Base-by-base conservation (phyloP, 805 yeast species). In the Wickerhamiella brachini region DNA sequence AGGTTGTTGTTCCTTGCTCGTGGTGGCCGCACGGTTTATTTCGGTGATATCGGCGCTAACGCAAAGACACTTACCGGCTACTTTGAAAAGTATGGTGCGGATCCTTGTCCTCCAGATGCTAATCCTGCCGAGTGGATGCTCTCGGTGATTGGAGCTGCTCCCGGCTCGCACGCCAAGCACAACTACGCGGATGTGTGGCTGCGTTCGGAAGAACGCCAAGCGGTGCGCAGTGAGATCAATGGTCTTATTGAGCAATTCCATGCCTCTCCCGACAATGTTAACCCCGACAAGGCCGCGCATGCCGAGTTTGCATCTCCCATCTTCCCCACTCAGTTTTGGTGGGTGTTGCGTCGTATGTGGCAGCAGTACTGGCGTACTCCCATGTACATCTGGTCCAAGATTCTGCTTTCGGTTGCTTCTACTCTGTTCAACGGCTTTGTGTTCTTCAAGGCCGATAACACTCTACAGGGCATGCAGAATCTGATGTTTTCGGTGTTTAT, bases 11-110 rank as follows among this genome's bases (percentile, higher is more conserved):
- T 84, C 58, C 71, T 84, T 62, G 80, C 80, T 57, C 77, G 74
- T 56, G 94, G 94, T 64, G 94, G 94, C 57, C 70, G 74, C 60
- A 84, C 89, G 56, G 90, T 82, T 31, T 84, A 84, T 66, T 84
- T 83, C 63, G 94, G 94, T 59, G 88, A 83, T 56, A 78, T 83
- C 59, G 93, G 93, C 57, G 70, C 73, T 53, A 76, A 78, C 62
- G 81, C 84, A 49, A 52, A 58, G 39, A 70, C 79, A 2, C 70
- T 84, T 65, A 75, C 80, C 45, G 64, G 71, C 52, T 84, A 83
- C 65, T 83, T 83, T 61, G 89, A 83, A 68, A 73, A 73, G 57
- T 68, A 81, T 62, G 85, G 95, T 37, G 87, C 89, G 42, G 76
- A 80, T 53, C 72, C 74, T 49, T 84, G 93, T 70, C 72, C 69